phyloP scores from a whole-genome alignment of 768 basidiomycete genomes.

The Chalciporus sphaerocephalus region DNA sequence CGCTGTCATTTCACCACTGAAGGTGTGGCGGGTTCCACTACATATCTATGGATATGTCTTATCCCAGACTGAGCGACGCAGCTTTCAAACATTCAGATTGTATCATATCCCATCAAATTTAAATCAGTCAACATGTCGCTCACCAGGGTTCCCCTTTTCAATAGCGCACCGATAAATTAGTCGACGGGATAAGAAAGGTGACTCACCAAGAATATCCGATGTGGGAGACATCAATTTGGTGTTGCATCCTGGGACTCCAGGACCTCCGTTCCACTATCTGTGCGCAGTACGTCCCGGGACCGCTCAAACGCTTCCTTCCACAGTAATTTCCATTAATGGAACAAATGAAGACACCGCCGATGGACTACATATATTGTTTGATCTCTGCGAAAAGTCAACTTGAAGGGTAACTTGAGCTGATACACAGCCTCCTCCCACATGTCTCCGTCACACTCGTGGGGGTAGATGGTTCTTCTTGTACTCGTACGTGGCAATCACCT shows the following conservation, averaged over 20 bases:
- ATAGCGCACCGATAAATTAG: conserved; percentile 6
- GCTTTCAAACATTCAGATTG: conserved; percentile 17
- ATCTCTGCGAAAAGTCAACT: no score
- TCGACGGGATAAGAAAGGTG: conserved; percentile 3
- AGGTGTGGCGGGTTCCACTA: conserved; percentile 4
- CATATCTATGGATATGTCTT: conserved; percentile 1
- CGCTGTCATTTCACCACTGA: no score
- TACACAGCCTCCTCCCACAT: no score
- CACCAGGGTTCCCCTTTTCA: conserved; percentile 25
- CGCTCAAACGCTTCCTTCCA: no score
- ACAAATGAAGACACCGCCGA: no score
- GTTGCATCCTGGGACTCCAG: conserved; percentile 37
- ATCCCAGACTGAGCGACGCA: conserved; percentile 23
- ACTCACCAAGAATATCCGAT: conserved; percentile 37
- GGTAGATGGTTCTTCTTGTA: no score
- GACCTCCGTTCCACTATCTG: conserved; percentile 41
- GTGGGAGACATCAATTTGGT: conserved; percentile 42
- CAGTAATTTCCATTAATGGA: no score
- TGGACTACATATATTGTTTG: no score
- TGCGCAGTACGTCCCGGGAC: no score
- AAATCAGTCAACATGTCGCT: conserved; percentile 36
- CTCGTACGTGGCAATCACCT: no score
- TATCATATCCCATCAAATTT: conserved; percentile 20
- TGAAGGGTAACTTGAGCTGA: no score
- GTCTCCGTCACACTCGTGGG: no score